Conservation (phyloP, 176 grass and related monocot genomes). For the Carex myosuroides region DNA sequence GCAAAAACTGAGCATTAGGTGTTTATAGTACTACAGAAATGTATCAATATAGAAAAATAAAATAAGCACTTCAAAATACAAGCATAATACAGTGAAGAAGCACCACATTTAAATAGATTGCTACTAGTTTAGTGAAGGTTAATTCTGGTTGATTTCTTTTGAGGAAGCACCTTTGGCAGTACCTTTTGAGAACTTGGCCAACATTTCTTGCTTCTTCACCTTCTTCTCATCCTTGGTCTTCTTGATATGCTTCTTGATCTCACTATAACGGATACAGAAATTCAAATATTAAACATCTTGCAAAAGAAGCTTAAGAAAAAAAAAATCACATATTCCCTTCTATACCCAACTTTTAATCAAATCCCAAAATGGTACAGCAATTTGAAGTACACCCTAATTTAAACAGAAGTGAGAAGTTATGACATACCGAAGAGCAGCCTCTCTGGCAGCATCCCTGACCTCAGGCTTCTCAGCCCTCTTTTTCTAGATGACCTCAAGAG, state of each 20-base stretch:
- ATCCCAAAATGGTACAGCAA: background rate
- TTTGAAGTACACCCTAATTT: too few species aligned
- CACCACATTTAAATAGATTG: too few species aligned
- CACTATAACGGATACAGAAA: constrained; percentile 23
- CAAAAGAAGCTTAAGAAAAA: background rate
- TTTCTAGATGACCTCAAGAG: too few species aligned
- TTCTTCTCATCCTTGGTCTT: constrained; percentile 65
- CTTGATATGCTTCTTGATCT: constrained; percentile 55
- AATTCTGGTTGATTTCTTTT: background rate
- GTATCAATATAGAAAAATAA: too few species aligned
- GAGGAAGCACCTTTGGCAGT: constrained; percentile 10
- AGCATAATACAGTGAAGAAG: too few species aligned
- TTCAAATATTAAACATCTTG: background rate
- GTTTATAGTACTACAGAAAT: too few species aligned
- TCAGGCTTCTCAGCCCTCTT: constrained; percentile 85
- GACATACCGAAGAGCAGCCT: constrained; percentile 77
- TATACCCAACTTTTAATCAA: background rate
- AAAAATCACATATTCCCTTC: background rate
- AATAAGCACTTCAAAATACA: too few species aligned
- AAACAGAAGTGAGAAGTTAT: background rate
- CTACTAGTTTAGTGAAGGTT: too few species aligned
- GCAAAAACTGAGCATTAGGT: too few species aligned
- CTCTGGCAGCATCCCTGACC: constrained; percentile 81
- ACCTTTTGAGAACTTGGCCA: constrained; percentile 29
- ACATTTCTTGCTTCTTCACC: constrained; percentile 34